These are phyloP conservation scores for Trichoderma reesei DNA, from an alignment of 495 filamentous ascomycete species.

Conservation along the genomic window DNA sequence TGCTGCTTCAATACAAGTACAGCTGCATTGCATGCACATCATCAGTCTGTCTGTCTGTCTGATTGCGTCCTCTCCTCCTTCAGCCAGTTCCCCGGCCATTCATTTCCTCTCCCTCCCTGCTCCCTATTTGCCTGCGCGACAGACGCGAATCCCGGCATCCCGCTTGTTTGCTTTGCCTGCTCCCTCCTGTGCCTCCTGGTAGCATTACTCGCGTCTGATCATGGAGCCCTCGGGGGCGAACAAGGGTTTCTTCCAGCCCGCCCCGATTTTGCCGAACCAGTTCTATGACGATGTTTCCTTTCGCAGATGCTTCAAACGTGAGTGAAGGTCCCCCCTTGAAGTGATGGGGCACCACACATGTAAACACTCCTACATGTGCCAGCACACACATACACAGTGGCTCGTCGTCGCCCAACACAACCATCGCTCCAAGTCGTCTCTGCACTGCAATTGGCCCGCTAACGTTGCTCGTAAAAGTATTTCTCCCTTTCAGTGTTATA, in stretches of 20 bases:
- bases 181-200: too few species aligned
- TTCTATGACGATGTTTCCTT: conserved; percentile 37
- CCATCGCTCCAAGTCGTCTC: not conserved
- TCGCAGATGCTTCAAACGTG: conserved; percentile 33
- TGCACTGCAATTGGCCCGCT: not conserved
- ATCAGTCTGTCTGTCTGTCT: too few species aligned
- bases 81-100: not conserved
- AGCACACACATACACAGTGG: not conserved
- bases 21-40: too few species aligned
- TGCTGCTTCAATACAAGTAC: too few species aligned
- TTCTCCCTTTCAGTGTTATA: conserved; percentile 30
- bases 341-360: too few species aligned
- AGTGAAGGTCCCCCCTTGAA: conserved; percentile 8
- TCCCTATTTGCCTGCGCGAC: not conserved
- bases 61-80: not conserved
- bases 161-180: not conserved
- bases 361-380: too few species aligned
- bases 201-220: not conserved
- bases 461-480: conserved; percentile 27
- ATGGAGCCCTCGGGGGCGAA: conserved; percentile 38
- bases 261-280: conserved; percentile 37
- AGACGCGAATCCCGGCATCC: not conserved
- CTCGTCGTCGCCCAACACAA: not conserved
- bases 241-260: conserved; percentile 40
- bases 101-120: not conserved